Base-by-base conservation (phyloP, 176 grass and related monocot species). In the Tillandsia leiboldiana region DNA sequence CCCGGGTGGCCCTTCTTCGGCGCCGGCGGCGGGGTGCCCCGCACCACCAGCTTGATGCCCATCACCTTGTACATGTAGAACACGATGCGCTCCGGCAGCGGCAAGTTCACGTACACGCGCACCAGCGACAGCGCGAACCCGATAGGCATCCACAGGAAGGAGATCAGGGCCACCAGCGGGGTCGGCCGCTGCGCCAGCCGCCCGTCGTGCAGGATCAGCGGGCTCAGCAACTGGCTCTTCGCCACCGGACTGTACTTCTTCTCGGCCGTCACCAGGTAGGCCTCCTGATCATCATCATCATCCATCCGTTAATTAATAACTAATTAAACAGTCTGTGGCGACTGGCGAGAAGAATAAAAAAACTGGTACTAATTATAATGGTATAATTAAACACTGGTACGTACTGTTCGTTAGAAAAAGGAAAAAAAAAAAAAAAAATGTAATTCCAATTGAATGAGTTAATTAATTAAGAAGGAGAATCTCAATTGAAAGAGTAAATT, bases 91-190 rank as follows among this genome's bases (percentile, higher is more conserved):
- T 97, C 86, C 0, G 93, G 93, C 20, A 97, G 82, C 10, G 93
- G 89, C 67, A 97, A 82, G 81, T 90, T 97, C 84, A 97, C 23
- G 78, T 97, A 97, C 7, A 97, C 78, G 22, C 93, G 89, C 67
- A 87, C 73, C 2, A 97, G 84, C 15, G 93, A 78, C 1, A 97
- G 93, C 12, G 74, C 76, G 76, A 97, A 92, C 15, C 89, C 93
- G 52, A 97, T 79, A 0, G 93, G 93, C 83, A 97, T 87, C 93
- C 93, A 97, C 4, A 97, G 83, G 76, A 97, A 97, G 49, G 93
- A 92, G 73, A 90, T 75, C 11, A 97, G 81, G 14, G 89, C 93
- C 9, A 87, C 86, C 33, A 97, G 73, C 27, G 89, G 93, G 72
- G 89, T 71, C 12, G 89, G 93, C 13, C 86, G 89, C 76, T 83